These are phyloP conservation scores for Alternaria angustiovoidea DNA, from an alignment of 2,329 filamentous ascomycete species.

Conservation along the genomic window DNA sequence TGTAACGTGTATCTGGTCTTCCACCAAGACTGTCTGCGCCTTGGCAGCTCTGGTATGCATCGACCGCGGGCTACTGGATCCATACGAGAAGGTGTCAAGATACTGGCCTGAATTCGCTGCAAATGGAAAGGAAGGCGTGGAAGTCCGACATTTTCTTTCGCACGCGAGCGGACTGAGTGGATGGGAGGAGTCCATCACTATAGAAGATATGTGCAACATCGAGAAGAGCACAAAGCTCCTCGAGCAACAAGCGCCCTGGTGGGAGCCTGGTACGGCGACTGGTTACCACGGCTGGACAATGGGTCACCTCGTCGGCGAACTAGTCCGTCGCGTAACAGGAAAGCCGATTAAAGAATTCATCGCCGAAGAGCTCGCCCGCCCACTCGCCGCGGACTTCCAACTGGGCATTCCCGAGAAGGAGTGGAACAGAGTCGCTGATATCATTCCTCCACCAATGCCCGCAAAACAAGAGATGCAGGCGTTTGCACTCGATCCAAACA, in stretches of 20 bases:
- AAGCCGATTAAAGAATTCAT: slow-evolving; percentile 19
- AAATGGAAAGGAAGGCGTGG: slow-evolving; percentile 24
- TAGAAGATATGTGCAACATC: slow-evolving; percentile 16
- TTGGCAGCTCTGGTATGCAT: slow-evolving; percentile 25
- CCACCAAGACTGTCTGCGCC: slow-evolving; percentile 23
- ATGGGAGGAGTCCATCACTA: slow-evolving; percentile 14
- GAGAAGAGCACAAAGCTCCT: slow-evolving; percentile 17
- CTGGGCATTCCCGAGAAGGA: slow-evolving; percentile 18
- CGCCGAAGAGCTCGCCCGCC: slow-evolving; percentile 71
- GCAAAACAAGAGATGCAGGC: background rate
- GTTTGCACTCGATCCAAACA: background rate
- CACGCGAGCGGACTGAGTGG: slow-evolving; percentile 26
- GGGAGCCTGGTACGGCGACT: slow-evolving; percentile 24
- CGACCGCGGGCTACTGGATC: slow-evolving; percentile 22
- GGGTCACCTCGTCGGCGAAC: slow-evolving; percentile 23
- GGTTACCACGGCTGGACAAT: slow-evolving; percentile 27
- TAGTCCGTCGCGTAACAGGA: slow-evolving; percentile 17
- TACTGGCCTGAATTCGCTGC: slow-evolving; percentile 34
- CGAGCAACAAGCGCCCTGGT: slow-evolving; percentile 23
- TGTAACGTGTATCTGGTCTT: slow-evolving; percentile 28
- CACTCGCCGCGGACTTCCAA: slow-evolving; percentile 52
- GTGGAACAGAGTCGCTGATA: slow-evolving; percentile 18
- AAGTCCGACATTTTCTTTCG: slow-evolving; percentile 26
- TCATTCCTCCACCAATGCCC: slow-evolving; percentile 18
- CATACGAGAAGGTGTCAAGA: slow-evolving; percentile 24